These are phyloP conservation scores for Eremothecium sinecaudum DNA, from an alignment of 1,139 yeast genomes.

Conservation along the genomic window DNA sequence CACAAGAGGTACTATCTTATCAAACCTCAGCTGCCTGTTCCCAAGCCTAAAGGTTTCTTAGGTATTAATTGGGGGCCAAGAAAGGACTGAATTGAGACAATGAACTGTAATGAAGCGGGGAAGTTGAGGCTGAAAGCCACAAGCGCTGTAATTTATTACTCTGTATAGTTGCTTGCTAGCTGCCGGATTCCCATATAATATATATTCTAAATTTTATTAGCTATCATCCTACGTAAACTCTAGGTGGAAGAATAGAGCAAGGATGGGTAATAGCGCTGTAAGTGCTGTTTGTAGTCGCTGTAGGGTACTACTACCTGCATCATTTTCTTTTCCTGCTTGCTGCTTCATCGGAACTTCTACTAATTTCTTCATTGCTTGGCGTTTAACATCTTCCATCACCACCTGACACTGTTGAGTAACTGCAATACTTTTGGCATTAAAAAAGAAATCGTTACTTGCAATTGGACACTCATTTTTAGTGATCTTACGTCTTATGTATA, in stretches of 20 bases:
- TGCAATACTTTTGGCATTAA: conserved; percentile 13
- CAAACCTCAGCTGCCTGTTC: conserved; percentile 40
- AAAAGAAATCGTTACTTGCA: conserved; percentile 15
- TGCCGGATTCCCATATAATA: too few species aligned
- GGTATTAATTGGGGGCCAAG: conserved; percentile 85
- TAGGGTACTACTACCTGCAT: not conserved
- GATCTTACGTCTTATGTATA: conserved; percentile 33
- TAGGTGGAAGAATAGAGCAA: conserved; percentile 1
- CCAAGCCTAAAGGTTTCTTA: conserved; percentile 47
- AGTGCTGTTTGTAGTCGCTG: not conserved
- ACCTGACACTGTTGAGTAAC: conserved; percentile 5
- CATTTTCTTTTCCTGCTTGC: too few species aligned
- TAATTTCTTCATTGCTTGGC: not conserved
- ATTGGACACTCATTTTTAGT: conserved; percentile 18
- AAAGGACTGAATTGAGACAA: conserved; percentile 37
- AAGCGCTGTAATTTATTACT: too few species aligned
- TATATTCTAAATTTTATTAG: too few species aligned
- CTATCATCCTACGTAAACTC: not conserved
- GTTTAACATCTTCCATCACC: conserved; percentile 4
- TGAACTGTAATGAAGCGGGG: too few species aligned
- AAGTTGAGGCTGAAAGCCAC: too few species aligned
- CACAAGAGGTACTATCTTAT: conserved; percentile 58
- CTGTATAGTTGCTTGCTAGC: too few species aligned
- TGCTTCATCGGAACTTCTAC: conserved; percentile 1
- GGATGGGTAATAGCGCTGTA: not conserved